Evolutionary conservation across 192 early-diverging fungal genomes (phyloP), one percentile per base, ranked within the genome.

Genomic region (Coemansia umbellata): DNA sequence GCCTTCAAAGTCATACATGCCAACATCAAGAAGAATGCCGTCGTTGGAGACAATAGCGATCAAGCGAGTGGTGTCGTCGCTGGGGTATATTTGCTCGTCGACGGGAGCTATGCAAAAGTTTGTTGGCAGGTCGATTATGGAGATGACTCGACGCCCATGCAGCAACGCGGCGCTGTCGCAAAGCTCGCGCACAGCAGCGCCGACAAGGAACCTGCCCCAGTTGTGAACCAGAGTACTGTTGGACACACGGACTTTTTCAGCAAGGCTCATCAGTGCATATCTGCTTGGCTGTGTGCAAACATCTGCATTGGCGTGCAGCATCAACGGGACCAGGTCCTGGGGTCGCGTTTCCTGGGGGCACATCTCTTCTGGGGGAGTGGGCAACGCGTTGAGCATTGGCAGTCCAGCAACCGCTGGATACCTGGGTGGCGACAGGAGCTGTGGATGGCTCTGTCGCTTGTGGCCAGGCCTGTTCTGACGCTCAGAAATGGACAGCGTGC

Each of bases 71-170:
- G 65, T 56, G 40, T 75, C 72, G 53, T 58, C 58, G 57, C 66
- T 68, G 15, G 72, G 72, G 15, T 60, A 60, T 49, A 75, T 52
- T 10, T 23, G 66, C 53, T 75, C 72, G 47, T 75, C 72, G 26
- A 36, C 60, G 3, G 72, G 72, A 8, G 72, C 47, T 15, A 75
- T 68, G 61, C 72, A 75, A 48, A 75, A 75, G 37, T 59, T 63
- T 19, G 54, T 24, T 1, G 72, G 72, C 44, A 75, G 47, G 27
- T 75, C 72, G 11, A 68, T 60, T 33, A 57, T 53, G 8, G 72
- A 75, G 5, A 75, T 44, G 2, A 54, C 41, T 30, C 53, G 49
- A 4, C 36, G 44, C 14, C 30, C 44, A 8, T 40, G 43, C 42
- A 59, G 45, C 17, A 33, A 17, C 9, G 41, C 37, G 17, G 56